Evolutionary conservation across 176 grass and related monocot genomes (phyloP), one percentile per base, ranked within the genome.

Genomic region (Zea luxurians): DNA sequence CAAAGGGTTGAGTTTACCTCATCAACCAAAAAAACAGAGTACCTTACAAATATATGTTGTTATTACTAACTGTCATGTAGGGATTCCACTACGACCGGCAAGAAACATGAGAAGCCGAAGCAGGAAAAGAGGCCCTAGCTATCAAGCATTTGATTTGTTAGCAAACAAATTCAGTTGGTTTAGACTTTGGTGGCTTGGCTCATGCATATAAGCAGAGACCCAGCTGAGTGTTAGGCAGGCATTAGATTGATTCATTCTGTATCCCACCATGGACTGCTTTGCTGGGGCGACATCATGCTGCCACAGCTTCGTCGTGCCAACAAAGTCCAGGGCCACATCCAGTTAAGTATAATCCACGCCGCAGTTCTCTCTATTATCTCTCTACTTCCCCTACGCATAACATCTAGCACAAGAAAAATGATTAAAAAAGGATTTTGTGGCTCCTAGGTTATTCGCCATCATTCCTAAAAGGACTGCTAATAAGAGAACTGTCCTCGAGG

Each of bases 381-480:
- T 58, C n/a, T 58, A 58, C 54, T 9, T 59, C n/a, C 55, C n/a
- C 18, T 0, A 20, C 2, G 3, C 55, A 59, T 59, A 59, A 21
- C 55, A 59, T 59, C 55, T 74, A 61, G 66, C 35, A 80, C 60
- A 68, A 48, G n/a, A 75, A 86, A 75, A 4, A 3, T 59, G 13
- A 27, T 80, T 55, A 4, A 55, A 44, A 45, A 84, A 27, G 27
- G 27, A 27, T 27, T 27, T 27, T 27, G 27, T 27, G 27, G 27
- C 27, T 27, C 27, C 27, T 27, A 27, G 27, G 27, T 27, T 27
- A 27, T 27, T 27, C 27, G 27, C 27, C 27, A 27, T 27, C 27
- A 27, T 27, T 27, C 27, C 27, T 27, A 27, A 27, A 27, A 27
- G 27, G 27, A 27, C 27, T 27, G 27, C 27, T 27, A 27, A 27